Percentiles rank a stretch among this genome's conserved stretches.
These are phyloP conservation scores for Aaosphaeria arxii DNA, from an alignment of 2,329 filamentous ascomycete genomes.

Conservation along the genomic window DNA sequence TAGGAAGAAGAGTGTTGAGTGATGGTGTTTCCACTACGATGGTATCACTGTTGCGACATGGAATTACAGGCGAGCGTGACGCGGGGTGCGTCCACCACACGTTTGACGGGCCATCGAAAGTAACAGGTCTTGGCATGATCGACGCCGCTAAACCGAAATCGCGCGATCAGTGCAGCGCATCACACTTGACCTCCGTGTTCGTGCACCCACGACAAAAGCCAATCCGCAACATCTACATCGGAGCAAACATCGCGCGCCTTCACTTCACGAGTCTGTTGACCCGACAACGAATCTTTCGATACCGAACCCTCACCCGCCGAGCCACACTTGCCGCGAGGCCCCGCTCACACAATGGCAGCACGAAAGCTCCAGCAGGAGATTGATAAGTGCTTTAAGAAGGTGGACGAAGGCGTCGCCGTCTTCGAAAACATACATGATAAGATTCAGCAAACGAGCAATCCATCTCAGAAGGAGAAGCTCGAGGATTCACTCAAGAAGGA, in stretches of 20 bases:
- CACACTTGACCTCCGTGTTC: conserved; percentile 21
- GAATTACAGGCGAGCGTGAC: not conserved
- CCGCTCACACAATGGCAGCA: conserved; percentile 70
- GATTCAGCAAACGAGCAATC: conserved; percentile 88
- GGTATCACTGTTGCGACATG: too few relatives aligned
- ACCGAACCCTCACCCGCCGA: conserved; percentile 8
- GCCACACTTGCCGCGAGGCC: conserved; percentile 29
- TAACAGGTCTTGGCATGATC: conserved; percentile 8
- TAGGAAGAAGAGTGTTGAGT: too few relatives aligned
- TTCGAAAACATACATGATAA: conserved; percentile 98
- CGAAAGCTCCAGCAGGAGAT: conserved; percentile 97
- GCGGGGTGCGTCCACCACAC: conserved; percentile 1
- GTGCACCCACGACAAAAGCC: conserved; percentile 19
- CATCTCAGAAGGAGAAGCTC: conserved; percentile 95
- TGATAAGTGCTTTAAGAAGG: conserved; percentile 99
- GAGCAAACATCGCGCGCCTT: conserved; percentile 15
- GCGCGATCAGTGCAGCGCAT: conserved; percentile 17
- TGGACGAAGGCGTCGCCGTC: conserved; percentile 83
- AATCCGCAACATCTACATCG: conserved; percentile 3
- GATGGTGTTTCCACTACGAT: too few relatives aligned
- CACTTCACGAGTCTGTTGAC: conserved; percentile 6
- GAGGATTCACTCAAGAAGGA: conserved; percentile 98
- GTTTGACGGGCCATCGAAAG: too few relatives aligned
- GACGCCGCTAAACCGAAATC: conserved; percentile 24
- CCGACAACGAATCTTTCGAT: conserved; percentile 11